Evolutionary conservation across 2,329 filamentous ascomycete species (phyloP).

Genomic region (Xylariaceae sp.): DNA sequence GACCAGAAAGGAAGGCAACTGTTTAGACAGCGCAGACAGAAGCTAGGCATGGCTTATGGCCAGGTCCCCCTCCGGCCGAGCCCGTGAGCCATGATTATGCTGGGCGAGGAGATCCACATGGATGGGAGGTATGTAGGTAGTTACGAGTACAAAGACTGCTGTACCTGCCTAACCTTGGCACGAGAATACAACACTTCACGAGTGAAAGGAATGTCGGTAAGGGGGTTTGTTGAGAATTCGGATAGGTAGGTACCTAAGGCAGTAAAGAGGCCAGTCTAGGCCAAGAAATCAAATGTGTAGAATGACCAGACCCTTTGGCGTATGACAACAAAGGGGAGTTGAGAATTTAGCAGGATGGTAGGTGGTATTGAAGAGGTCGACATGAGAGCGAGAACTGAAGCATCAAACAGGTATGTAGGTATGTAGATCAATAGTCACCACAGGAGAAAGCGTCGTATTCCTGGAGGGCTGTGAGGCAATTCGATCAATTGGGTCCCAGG

Average conservation of each 20-base stretch:
- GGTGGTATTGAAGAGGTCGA: too few species aligned
- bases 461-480: too few species aligned
- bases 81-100: neutral
- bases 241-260: neutral
- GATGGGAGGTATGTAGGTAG: neutral
- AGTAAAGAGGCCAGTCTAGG: neutral
- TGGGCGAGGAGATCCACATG: neutral
- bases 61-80: neutral
- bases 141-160: neutral
- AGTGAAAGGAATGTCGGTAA: neutral
- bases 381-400: too few species aligned
- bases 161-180: neutral
- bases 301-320: too few species aligned
- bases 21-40: neutral
- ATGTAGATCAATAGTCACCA: too few species aligned
- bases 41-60: too few species aligned
- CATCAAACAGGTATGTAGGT: too few species aligned
- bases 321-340: too few species aligned
- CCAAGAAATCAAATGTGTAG: too few species aligned
- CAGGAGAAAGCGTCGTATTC: too few species aligned
- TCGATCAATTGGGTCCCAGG: too few species aligned
- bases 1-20: neutral
- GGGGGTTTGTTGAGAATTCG: neutral
- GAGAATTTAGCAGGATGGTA: too few species aligned
- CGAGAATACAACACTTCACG: neutral